phyloP scores from a whole-genome alignment of 495 filamentous ascomycete species.

The Thermothielavioides terrestris region DNA sequence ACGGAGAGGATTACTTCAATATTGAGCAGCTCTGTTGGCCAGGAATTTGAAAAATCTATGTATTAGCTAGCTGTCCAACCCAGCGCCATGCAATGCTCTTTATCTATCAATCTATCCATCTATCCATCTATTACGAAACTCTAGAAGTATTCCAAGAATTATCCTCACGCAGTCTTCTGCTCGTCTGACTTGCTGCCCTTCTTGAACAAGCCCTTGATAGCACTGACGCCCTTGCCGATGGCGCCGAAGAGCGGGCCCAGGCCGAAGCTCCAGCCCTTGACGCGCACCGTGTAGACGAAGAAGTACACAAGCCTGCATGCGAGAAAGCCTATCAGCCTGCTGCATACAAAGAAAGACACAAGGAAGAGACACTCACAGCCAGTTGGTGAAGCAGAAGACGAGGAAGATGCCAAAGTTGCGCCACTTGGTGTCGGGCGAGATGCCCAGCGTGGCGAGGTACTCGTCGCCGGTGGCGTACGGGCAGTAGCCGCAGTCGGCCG shows the following conservation, averaged over 20 bases:
- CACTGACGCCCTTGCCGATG: conserved; percentile 3
- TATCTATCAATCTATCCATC: too few relatives aligned
- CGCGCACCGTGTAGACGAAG: conserved; percentile 69
- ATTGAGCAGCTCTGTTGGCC: too few relatives aligned
- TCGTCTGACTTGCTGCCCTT: not conserved
- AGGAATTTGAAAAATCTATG: too few relatives aligned
- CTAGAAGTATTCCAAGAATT: not conserved
- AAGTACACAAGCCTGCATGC: conserved; percentile 65
- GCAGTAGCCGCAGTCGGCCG: conserved; percentile 63
- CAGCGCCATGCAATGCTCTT: too few relatives aligned
- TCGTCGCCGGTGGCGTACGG: conserved; percentile 55
- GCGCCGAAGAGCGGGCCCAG: conserved; percentile 33
- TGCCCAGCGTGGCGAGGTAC: conserved; percentile 61
- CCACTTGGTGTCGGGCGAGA: conserved; percentile 56
- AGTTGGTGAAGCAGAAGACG: conserved; percentile 68
- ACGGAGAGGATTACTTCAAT: too few relatives aligned
- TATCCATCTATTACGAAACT: not conserved
- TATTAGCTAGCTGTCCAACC: too few relatives aligned
- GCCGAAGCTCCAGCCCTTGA: conserved; percentile 67
- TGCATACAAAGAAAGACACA: too few relatives aligned
- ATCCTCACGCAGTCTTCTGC: not conserved
- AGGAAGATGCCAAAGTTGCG: conserved; percentile 71
- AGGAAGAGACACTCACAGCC: conserved; percentile 33
- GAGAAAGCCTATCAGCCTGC: too few relatives aligned
- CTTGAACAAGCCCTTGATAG: conserved; percentile 14